Evolutionary conservation across 1,284 basidiomycete genomes (phyloP).

Genomic region (Pterulicium gracile): DNA sequence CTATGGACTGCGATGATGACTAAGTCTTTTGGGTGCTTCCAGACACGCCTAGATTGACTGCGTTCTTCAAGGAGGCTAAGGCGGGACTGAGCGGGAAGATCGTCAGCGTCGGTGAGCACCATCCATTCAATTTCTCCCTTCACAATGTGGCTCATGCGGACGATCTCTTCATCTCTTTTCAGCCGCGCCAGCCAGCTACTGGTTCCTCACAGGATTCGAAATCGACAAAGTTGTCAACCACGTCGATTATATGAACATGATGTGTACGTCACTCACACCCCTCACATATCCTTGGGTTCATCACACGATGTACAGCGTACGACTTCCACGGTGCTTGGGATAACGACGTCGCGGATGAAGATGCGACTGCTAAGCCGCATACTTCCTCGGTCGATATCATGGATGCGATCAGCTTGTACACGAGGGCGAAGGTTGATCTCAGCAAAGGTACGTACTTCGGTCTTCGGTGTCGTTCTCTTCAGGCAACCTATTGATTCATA

Average conservation of each 20-base stretch:
- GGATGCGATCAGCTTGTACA: conserved; percentile 10
- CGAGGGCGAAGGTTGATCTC: conserved; percentile 13
- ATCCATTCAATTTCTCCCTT: not conserved
- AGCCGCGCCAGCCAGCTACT: conserved; percentile 16
- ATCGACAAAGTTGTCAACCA: conserved; percentile 15
- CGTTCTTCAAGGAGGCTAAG: conserved; percentile 13
- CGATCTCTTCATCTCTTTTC: not conserved
- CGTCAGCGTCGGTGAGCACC: conserved; percentile 11
- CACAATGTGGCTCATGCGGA: not conserved
- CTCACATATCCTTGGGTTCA: not conserved
- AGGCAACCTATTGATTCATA: not conserved
- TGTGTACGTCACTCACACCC: conserved; percentile 11
- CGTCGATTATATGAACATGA: conserved; percentile 17
- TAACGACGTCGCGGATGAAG: conserved; percentile 11
- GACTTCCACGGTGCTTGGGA: conserved; percentile 17
- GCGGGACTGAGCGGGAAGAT: conserved; percentile 7
- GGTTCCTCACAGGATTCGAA: conserved; percentile 18
- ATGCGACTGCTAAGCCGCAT: conserved; percentile 12
- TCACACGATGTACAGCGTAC: conserved; percentile 11
- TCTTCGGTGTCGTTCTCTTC: no score
- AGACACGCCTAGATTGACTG: conserved; percentile 15
- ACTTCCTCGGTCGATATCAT: conserved; percentile 13
- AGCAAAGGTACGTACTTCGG: conserved; percentile 9
- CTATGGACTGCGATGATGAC: no score
- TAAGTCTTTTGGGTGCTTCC: no score